phyloP scores from a whole-genome alignment of 345 rosid species.

The Linum usitatissimum region DNA sequence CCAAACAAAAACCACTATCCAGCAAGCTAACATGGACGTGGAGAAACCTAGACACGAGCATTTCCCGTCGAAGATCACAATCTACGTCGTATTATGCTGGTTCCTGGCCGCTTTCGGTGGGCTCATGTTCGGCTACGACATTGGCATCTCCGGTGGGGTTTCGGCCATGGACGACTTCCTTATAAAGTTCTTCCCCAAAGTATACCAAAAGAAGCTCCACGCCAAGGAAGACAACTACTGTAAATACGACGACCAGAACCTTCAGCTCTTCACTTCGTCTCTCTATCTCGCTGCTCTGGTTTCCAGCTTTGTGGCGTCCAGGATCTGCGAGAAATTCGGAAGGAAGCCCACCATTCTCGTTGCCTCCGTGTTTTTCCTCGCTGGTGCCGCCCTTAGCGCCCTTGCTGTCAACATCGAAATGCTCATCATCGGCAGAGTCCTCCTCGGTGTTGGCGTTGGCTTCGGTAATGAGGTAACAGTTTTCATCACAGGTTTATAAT shows the following conservation, averaged over 20 bases:
- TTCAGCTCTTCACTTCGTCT: constrained; percentile 47
- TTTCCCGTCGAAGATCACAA: constrained; percentile 11
- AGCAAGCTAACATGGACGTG: too few relatives aligned
- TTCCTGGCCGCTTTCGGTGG: constrained; percentile 19
- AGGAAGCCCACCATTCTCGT: constrained; percentile 34
- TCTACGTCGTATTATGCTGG: constrained; percentile 9
- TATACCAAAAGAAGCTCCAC: constrained; percentile 28
- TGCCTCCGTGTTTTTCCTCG: constrained; percentile 28
- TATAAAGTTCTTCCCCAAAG: constrained; percentile 29
- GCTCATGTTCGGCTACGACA: constrained; percentile 19
- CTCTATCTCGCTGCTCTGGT: constrained; percentile 36
- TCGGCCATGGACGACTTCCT: constrained; percentile 47
- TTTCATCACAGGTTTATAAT: too few relatives aligned
- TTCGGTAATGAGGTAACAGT: constrained; percentile 32
- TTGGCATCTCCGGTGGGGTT: constrained; percentile 35
- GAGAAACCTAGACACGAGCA: neutral
- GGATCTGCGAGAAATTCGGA: constrained; percentile 24
- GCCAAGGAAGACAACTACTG: constrained; percentile 44
- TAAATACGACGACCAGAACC: constrained; percentile 29
- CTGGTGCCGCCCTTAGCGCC: constrained; percentile 18
- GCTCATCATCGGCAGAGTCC: constrained; percentile 29
- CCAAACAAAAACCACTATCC: too few relatives aligned
- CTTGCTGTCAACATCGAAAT: constrained; percentile 17
- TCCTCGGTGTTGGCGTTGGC: constrained; percentile 38
- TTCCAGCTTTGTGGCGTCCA: constrained; percentile 33